These are phyloP conservation scores for Chaetomium strumarium DNA, from an alignment of 2,329 filamentous ascomycete species.

Conservation along the genomic window DNA sequence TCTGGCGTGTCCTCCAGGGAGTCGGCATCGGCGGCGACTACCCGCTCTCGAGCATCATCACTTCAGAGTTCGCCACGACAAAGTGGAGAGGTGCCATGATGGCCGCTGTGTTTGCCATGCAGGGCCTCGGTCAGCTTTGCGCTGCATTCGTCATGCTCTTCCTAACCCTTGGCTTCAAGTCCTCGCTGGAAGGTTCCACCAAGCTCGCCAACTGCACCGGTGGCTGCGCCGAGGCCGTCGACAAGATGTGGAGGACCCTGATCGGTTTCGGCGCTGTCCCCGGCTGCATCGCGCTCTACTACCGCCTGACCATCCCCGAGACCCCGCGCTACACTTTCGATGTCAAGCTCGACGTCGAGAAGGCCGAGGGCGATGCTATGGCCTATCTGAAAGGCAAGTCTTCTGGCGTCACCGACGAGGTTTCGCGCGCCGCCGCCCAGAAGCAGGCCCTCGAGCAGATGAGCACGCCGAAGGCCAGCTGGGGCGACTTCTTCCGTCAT, in stretches of 20 bases:
- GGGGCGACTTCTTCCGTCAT: conserved; percentile 63
- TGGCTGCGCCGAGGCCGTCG: conserved; percentile 62
- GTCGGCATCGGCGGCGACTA: conserved; percentile 74
- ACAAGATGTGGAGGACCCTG: conserved; percentile 82
- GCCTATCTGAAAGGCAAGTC: conserved; percentile 64
- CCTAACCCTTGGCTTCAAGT: conserved; percentile 64
- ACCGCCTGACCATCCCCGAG: conserved; percentile 73
- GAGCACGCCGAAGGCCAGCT: conserved; percentile 63
- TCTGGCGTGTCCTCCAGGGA: conserved; percentile 66
- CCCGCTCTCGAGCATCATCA: conserved; percentile 76
- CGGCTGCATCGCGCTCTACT: conserved; percentile 76
- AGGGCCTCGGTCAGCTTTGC: conserved; percentile 73
- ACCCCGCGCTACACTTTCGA: conserved; percentile 87
- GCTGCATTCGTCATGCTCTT: conserved; percentile 73
- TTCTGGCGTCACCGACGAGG: conserved; percentile 60
- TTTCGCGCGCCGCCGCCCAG: conserved; percentile 55
- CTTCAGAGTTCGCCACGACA: conserved; percentile 80
- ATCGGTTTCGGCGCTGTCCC: conserved; percentile 79
- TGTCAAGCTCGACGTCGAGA: conserved; percentile 66
- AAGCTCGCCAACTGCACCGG: conserved; percentile 53
- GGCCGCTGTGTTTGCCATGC: conserved; percentile 81
- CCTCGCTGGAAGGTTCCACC: conserved; percentile 48
- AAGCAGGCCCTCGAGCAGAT: conserved; percentile 49
- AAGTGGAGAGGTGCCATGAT: conserved; percentile 86
- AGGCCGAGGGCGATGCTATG: conserved; percentile 65